Base-by-base conservation (phyloP, 169 alveolate genomes). In the Cryptosporidium parvum region DNA sequence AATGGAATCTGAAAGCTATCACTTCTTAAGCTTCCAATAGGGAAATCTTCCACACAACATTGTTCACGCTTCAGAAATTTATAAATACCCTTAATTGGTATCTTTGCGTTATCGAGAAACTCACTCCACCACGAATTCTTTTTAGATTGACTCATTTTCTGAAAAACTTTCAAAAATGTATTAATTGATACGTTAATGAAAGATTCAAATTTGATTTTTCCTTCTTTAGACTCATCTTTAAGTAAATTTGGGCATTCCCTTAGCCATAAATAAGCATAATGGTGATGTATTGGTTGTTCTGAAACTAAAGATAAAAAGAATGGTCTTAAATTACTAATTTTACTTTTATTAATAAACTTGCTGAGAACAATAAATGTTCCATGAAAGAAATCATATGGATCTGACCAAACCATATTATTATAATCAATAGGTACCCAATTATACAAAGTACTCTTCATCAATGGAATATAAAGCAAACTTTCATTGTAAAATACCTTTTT, bases 341-440 rank as follows among this genome's bases (percentile, higher is more conserved):
- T 80, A 23, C 44, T 56, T 8, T 65, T 80, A 21, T 26, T 80
- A 42, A 80, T 80, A 26, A 61, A 80, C 23, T 65, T 80, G 69
- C 62, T 80, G 5, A 80, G 26, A 10, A 80, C 62, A 2, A 80
- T 80, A 65, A 80, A 62, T 1, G 73, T 39, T 26, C 89, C 89
- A 61, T 62, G 80, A 48, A 80, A 80, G 70, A 80, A 80, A 6
- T 80, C 89, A 44, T 80, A 80, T 29, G 89, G 89, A 29, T 80
- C 89, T 1, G 80, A 62, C 89, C 89, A 80, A 61, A 80, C 68
- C 89, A 80, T 80, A 45, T 26, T 80, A 18, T 61, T 45, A 42
- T 62, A 80, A 65, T 80, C 75, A 42, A 80, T 21, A 23, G 52
- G 37, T 14, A 80, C 89, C 89, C 89, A 80, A 29, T 80, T 80